Evolutionary conservation across 306 rosid genomes (phyloP), one percentile per base, ranked within the genome.

Genomic region (Abrus pulchellus): DNA sequence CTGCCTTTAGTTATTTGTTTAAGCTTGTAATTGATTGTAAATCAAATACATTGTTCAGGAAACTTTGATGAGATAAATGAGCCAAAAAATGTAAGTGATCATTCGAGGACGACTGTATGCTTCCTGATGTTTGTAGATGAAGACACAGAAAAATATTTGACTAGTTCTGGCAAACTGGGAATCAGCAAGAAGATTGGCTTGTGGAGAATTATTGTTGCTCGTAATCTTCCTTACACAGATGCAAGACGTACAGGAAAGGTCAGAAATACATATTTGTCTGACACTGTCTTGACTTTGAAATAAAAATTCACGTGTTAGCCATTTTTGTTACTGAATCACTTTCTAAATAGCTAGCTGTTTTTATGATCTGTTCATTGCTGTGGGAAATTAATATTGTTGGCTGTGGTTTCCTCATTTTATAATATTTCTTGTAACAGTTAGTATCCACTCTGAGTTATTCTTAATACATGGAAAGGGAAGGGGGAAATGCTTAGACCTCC

Each of bases 181-280:
- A 79, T 76, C 71, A 68, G 77, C 77, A 91, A 85, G 86, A 94
- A 90, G 87, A 65, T 94, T 83, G 99, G 95, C 60, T 12, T 91
- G 65, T 95, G 99, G 97, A 93, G 94, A 82, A 59, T 89, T 61
- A 87, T 91, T 49, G 93, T 94, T 74, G 89, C 89, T 43, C 93
- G 7, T 50, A 93, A 94, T 79, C 88, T 87, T 82, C 99, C 99
- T 59, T 94, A 93, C 47, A 38, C 70, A 2, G 99, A 94, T 72
- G 92, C 88, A 57, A 86, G 99, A 68, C 99, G 97, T 38, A 86
- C 93, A 2, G 97, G 97, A 53, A 94, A 93, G 97, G 99, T 94
- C 74, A 61, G 85, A 85, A 70, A 80, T 69, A 56, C 61, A 73
- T 74, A 56, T 79, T 85, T 57, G 44, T 40, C 47, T 8, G 38